phyloP scores from a whole-genome alignment of 495 filamentous ascomycete species.

The Terfezia claveryi region DNA sequence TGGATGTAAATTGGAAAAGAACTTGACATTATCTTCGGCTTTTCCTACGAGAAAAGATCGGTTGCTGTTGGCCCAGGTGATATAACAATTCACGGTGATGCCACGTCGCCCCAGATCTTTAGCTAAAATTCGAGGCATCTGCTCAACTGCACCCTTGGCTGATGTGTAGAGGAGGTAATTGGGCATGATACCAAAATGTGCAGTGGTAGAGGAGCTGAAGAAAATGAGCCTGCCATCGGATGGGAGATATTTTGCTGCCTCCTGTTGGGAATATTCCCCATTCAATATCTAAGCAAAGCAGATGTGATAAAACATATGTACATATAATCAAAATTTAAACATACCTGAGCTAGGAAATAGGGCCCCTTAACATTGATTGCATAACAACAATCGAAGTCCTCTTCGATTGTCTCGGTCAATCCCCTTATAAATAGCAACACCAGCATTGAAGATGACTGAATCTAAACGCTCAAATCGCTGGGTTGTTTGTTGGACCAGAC shows the following conservation, averaged over 20 bases:
- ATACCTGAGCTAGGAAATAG: constrained; percentile 38
- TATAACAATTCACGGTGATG: constrained; percentile 41
- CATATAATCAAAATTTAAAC: background rate
- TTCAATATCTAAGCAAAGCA: constrained; percentile 23
- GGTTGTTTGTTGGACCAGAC: constrained; percentile 42
- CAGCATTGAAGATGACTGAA: constrained; percentile 41
- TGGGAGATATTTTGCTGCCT: constrained; percentile 37
- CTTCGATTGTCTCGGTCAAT: constrained; percentile 35
- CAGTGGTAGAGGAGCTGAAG: constrained; percentile 32
- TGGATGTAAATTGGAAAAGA: constrained; percentile 30
- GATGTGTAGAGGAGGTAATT: constrained; percentile 38
- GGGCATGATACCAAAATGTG: constrained; percentile 28
- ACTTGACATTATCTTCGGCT: constrained; percentile 33
- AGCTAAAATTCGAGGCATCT: constrained; percentile 39
- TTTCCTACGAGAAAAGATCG: constrained; percentile 45
- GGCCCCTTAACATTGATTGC: constrained; percentile 45
- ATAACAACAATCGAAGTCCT: constrained; percentile 34
- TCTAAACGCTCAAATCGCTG: constrained; percentile 45
- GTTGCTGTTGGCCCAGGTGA: constrained; percentile 35
- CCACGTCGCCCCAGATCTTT: constrained; percentile 41
- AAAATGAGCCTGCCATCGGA: constrained; percentile 36
- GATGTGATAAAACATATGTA: background rate
- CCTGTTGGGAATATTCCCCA: background rate
- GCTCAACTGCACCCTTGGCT: constrained; percentile 49
- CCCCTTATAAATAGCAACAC: constrained; percentile 29